These are phyloP conservation scores for Neurospora cerealis DNA, from an alignment of 495 filamentous ascomycete genomes.

Conservation along the genomic window DNA sequence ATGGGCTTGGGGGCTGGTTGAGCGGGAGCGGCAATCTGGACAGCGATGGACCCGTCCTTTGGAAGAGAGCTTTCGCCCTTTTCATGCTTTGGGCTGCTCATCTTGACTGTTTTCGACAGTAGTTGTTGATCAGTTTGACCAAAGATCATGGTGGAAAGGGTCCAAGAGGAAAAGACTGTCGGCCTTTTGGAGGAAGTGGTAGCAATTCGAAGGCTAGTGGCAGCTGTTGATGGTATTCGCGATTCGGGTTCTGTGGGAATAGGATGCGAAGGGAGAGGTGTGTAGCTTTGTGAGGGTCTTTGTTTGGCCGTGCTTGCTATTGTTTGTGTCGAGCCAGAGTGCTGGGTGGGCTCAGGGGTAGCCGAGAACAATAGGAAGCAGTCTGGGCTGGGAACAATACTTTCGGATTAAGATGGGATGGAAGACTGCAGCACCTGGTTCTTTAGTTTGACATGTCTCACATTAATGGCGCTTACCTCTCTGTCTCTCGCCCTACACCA, in stretches of 20 bases:
- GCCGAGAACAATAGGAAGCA: background rate
- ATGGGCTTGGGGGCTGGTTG: background rate
- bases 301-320: background rate
- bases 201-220: background rate
- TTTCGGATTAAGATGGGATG: background rate
- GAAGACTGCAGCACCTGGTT: background rate
- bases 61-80: background rate
- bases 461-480: background rate
- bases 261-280: background rate
- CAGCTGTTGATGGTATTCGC: background rate
- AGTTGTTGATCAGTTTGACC: background rate
- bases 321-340: background rate
- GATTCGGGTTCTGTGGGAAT: background rate
- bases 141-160: background rate
- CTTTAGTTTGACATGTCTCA: background rate
- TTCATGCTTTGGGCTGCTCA: background rate
- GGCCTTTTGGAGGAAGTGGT: background rate
- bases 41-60: background rate
- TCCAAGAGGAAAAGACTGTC: background rate
- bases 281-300: background rate
- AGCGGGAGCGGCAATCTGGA: background rate
- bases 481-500: background rate
- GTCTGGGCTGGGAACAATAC: background rate
- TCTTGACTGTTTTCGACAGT: background rate
- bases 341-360: background rate